Evolutionary conservation across 2,329 filamentous ascomycete genomes (phyloP), one percentile per base, ranked within the genome.

Genomic region (Aspergillus fumigatiaffinis): DNA sequence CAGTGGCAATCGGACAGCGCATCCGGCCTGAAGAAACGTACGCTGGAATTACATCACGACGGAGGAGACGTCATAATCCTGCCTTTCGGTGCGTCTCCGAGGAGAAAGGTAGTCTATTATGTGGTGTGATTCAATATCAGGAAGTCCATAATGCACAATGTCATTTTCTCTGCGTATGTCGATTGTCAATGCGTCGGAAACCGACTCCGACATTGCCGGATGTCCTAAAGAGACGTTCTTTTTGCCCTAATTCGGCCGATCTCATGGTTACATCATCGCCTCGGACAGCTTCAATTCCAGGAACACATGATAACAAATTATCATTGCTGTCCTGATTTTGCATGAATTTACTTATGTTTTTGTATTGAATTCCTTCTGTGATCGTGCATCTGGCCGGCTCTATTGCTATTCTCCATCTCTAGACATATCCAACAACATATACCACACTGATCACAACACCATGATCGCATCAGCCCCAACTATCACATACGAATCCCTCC

Each of bases 1-100:
- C 44, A 50, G 62, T 64, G 59, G 65, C 64, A 55, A 66, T 28
- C 60, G 60, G 58, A n/a, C 42, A 47, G 5, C 10, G 38, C 28
- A 9, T 51, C 63, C 56, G 57, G 44, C 20, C 21, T 47, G n/a
- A 21, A 23, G 21, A 23, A 28, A 12, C n/a, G 25, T 51, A 55
- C 48, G 48, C 48, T 14, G 26, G 8, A 28, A 49, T 55, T 55
- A 55, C 53, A 55, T 55, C 53, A 55, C 50, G 35, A n/a, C 14
- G 21, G 52, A 14, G 10, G 28, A 32, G 44, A 47, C 44, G 44
- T 47, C 44, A 17, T 44, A 4, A 21, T 10, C 20, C 7, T 44
- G 9, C 7, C 41, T 7, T 1, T n/a, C 3, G 41, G 7, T 46
- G 41, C n/a, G 2, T 3, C 10, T 21, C 41, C n/a, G 41, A 21